Conservation (phyloP, 495 filamentous ascomycete species). For the Aspergillus incahuasiensis region DNA sequence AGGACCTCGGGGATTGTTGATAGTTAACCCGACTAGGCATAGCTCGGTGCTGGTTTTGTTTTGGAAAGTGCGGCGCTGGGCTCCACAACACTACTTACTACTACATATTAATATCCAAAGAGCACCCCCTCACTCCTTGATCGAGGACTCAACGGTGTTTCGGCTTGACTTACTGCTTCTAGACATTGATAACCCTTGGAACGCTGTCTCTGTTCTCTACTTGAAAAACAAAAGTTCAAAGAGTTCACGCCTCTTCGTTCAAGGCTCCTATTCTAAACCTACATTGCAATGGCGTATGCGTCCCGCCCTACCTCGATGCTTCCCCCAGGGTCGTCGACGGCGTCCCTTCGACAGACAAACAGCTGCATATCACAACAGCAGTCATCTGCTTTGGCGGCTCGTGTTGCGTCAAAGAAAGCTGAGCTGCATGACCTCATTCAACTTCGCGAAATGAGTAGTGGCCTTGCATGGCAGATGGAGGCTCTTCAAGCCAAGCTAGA, state of each 20-base stretch:
- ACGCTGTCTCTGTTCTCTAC: too few relatives aligned
- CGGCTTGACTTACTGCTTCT: too few relatives aligned
- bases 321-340: constrained; percentile 25
- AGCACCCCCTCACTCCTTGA: not conserved
- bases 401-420: constrained; percentile 89
- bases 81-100: not conserved
- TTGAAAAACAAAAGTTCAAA: too few relatives aligned
- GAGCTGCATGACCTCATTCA: constrained; percentile 88
- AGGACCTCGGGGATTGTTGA: constrained; percentile 29
- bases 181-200: too few relatives aligned
- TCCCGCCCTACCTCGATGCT: constrained; percentile 46
- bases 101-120: not conserved
- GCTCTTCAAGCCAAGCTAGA: constrained; percentile 79
- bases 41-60: constrained; percentile 20
- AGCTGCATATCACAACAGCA: constrained; percentile 53
- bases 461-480: constrained; percentile 86
- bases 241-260: too few relatives aligned
- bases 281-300: constrained; percentile 49
- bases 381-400: constrained; percentile 74
- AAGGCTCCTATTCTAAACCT: not conserved
- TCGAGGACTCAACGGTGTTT: too few relatives aligned
- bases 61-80: constrained; percentile 5
- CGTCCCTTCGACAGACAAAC: constrained; percentile 35
- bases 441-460: constrained; percentile 81
- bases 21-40: constrained; percentile 34